Percentiles rank a stretch among this genome's conserved stretches.
Evolutionary conservation across 179 eudicot species (phyloP).

Genomic region (Beta lomatogona): DNA sequence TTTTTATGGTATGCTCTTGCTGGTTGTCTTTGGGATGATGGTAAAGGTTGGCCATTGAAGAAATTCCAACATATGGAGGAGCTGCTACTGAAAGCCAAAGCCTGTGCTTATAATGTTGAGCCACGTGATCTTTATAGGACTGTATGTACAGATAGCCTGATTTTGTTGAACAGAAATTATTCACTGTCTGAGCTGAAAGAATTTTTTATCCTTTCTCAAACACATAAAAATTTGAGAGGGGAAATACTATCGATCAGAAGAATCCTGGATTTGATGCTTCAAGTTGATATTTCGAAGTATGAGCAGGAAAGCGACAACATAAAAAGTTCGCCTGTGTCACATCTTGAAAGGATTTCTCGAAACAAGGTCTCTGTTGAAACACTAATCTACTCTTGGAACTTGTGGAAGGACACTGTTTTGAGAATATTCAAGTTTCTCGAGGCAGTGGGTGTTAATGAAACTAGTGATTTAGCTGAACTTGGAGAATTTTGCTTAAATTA

Average conservation of each 20-base stretch:
- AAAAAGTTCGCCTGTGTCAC: slow-evolving; percentile 19
- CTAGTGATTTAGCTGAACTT: neutral
- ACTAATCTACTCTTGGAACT: slow-evolving; percentile 50
- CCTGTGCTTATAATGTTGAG: slow-evolving; percentile 29
- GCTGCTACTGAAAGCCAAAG: slow-evolving; percentile 44
- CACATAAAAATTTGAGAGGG: slow-evolving; percentile 26
- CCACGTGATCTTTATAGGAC: slow-evolving; percentile 31
- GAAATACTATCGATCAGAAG: slow-evolving; percentile 40
- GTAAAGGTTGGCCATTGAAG: slow-evolving; percentile 59
- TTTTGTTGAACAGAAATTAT: slow-evolving; percentile 38
- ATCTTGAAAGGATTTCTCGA: slow-evolving; percentile 31
- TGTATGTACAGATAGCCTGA: slow-evolving; percentile 36
- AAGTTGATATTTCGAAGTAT: slow-evolving; percentile 36
- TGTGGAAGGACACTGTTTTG: slow-evolving; percentile 39
- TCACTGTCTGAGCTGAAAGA: slow-evolving; percentile 36
- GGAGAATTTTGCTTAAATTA: slow-evolving; percentile 48
- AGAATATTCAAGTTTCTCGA: slow-evolving; percentile 38
- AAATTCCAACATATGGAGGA: slow-evolving; percentile 38
- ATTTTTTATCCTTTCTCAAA: slow-evolving; percentile 26
- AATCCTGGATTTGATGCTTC: slow-evolving; percentile 46
- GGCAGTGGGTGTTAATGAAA: slow-evolving; percentile 22
- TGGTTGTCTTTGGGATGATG: slow-evolving; percentile 40
- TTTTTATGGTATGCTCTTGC: slow-evolving; percentile 37
- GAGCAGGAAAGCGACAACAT: slow-evolving; percentile 32
- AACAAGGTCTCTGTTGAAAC: slow-evolving; percentile 44